Evolutionary conservation across 129 eudicot species (phyloP).

Genomic region (Helianthus tuberosus): DNA sequence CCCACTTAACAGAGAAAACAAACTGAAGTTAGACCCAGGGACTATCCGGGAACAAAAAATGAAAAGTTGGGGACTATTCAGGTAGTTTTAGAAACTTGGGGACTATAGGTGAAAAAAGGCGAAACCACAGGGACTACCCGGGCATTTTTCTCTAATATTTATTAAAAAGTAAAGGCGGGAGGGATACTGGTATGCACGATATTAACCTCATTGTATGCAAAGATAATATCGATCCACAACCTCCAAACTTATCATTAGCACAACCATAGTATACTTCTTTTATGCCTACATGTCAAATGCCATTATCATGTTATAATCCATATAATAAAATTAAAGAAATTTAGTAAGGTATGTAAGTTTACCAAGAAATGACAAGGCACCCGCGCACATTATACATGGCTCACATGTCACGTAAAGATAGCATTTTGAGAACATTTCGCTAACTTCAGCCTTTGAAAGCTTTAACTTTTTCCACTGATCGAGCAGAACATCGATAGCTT

Average conservation of each 20-base stretch:
- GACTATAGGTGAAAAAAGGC: too few relatives aligned
- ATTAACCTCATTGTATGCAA: conserved; percentile 60
- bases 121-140: too few relatives aligned
- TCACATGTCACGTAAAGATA: conserved; percentile 94
- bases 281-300: conserved; percentile 45
- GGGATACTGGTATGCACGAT: conserved; percentile 13
- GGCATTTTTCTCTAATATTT: too few relatives aligned
- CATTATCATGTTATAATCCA: not conserved
- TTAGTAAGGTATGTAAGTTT: not conserved
- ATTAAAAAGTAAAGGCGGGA: not conserved
- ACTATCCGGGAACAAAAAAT: too few relatives aligned
- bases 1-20: too few relatives aligned
- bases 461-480: conserved; percentile 53
- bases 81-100: too few relatives aligned
- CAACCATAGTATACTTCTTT: conserved; percentile 94
- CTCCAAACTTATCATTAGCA: conserved; percentile 95
- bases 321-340: not conserved
- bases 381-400: conserved; percentile 98
- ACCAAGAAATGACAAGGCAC: conserved; percentile 85
- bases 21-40: too few relatives aligned
- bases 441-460: conserved; percentile 50
- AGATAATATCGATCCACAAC: conserved; percentile 91
- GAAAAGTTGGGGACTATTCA: too few relatives aligned
- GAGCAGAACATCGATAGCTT: conserved; percentile 70
- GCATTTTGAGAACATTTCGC: conserved; percentile 62